Base-by-base conservation (phyloP, 768 basidiomycete species). In the Pseudohyphozyma bogoriensis region DNA sequence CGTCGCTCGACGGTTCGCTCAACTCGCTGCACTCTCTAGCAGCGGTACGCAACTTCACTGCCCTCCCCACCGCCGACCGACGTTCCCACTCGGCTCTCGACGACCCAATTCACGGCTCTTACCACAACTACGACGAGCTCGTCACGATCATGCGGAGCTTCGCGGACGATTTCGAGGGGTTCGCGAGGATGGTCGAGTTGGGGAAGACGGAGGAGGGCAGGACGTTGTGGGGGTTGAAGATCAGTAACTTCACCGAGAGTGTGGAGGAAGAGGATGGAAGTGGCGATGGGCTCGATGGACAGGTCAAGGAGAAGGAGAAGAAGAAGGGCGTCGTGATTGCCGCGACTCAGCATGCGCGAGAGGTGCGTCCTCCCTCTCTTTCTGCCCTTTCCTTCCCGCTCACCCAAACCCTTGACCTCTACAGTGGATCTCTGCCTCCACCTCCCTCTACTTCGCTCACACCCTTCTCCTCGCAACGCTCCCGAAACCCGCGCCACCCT, bases 371-470 rank as follows among this genome's bases (percentile, higher is more conserved):
- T 6, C 10, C 50, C 36, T 16, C 10, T 15, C 86, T 78, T 8
- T 6, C 50, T 10, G 22, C 26, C n/a, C 22, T 22, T 10, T 11
- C 5, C n/a, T n/a, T 5, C 31, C 26, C 16, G 29, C 49, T 15
- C 18, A n/a, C 22, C 22, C 12, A 13, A 24, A 4, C 4, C 22
- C 29, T 28, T 35, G 40, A 35, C 13, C 59, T 39, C 37, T 18
- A 22, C 50, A 88, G 84, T 91, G 89, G 89, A 79, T 91, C 54
- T 84, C 87, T 4, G 83, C 85, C 0, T 79, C 87, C 0, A 80
- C 87, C 0, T 77, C 85, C 1, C 75, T 86, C 15, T 89, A 89
- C 70, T 70, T 87, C 42, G 79, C 84, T 0, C 87, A 91, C 68
- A 79, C 83, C 0, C 78, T 91, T 7, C 76, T 85, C 6, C 52